Base-by-base conservation (phyloP, 176 grass and related monocot species). In the Chrysopogon serrulatus region DNA sequence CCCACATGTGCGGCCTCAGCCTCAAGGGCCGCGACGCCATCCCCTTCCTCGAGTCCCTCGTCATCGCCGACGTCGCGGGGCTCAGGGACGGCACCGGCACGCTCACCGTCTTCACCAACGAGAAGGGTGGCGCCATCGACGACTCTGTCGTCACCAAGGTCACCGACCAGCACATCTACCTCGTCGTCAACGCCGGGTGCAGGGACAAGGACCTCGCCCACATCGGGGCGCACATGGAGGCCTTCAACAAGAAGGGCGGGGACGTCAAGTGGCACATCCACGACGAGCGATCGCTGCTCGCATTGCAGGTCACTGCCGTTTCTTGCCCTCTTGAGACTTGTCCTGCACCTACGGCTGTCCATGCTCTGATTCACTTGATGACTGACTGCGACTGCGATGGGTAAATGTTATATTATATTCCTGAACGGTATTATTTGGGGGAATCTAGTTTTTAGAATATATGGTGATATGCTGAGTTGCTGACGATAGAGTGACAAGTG, bases 1-100 rank as follows among this genome's bases (percentile, higher is more conserved):
- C 96, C 86, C 96, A 95, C 85, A 98, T 95, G 93, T 95, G 93
- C 85, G 93, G 91, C 45, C 91, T 98, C 87, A 98, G 91, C 82
- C 91, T 95, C 63, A 48, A 40, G 16, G 93, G 93, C 48, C 26
- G 73, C 77, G 79, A 82, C n/a, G 87, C 87, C 68, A 66, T 92
- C 80, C 79, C 87, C 54, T 98, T 98, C 84, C 89, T 95, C 43
- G 93, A 98, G 93, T 82, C 84, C 35, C 96, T 98, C 60, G 96
- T 98, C 87, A 71, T 98, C 76, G 93, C 93, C 61, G 93, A 95
- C 67, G 87, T 98, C 60, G 89, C 93, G 2, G 93, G 61, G 0
- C 87, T 95, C 71, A 90, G 83, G 75, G 79, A 86, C 49, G 96
- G 96, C 15, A 93, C 91, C 0, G 96, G 96, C 2, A 89, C 90